Percentiles rank a stretch among this genome's conserved stretches.
Evolutionary conservation across 345 rosid species (phyloP).

Genomic region (Arabis hirsuta): DNA sequence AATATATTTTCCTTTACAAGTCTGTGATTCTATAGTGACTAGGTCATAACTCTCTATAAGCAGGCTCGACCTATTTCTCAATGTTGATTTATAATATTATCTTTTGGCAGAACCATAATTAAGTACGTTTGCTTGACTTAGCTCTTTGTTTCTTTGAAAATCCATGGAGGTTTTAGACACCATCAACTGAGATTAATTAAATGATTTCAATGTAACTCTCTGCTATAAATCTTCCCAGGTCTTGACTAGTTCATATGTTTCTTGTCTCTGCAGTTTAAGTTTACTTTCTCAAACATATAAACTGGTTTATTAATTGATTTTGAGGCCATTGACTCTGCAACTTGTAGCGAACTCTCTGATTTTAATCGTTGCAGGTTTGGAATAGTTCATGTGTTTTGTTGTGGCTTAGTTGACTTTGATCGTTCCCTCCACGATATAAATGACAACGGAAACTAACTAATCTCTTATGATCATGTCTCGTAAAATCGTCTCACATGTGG

Average conservation of each 20-base stretch:
- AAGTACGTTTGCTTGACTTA: neutral
- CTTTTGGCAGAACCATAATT: neutral
- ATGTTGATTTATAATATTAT: neutral
- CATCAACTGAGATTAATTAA: neutral
- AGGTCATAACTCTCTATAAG: neutral
- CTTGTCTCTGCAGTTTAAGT: too few species aligned
- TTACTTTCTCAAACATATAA: too few species aligned
- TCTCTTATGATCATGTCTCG: neutral
- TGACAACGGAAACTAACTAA: neutral
- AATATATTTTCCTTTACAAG: too few species aligned
- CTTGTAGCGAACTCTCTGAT: neutral
- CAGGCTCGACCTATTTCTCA: neutral
- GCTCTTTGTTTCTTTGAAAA: neutral
- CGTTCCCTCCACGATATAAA: neutral
- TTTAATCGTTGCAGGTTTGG: neutral
- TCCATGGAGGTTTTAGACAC: neutral
- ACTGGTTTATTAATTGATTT: neutral
- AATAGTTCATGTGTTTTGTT: constrained; percentile 6
- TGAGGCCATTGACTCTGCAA: neutral
- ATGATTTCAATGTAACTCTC: neutral
- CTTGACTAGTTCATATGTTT: too few species aligned
- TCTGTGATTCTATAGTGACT: too few species aligned
- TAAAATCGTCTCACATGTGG: neutral
- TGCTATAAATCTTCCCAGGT: too few species aligned
- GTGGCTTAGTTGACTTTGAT: constrained; percentile 8